Evolutionary conservation across 2,329 filamentous ascomycete species (phyloP), one percentile per base, ranked within the genome.

Genomic region (Colletotrichum musae): DNA sequence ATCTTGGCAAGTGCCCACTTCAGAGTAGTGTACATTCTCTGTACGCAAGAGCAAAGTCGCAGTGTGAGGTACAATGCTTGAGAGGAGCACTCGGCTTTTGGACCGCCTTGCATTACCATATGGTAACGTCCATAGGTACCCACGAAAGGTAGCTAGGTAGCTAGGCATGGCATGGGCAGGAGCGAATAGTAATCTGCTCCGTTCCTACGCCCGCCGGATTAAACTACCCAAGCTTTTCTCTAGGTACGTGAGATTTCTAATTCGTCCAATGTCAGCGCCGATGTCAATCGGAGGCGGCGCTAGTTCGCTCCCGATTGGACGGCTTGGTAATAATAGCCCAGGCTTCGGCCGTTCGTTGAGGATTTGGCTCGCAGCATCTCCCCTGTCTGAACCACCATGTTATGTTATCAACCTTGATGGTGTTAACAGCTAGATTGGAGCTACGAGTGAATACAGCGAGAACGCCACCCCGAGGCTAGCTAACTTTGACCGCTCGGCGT

Each of bases 221-320:
- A 47, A 48, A 36, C 32, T 36, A 12, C 32, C 52, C 64, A 68
- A 68, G 64, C 64, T 68, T 53, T 51, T 59, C 54, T 16, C 41
- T 26, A 18, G 18, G 18, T 18, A 48, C n/a, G 66, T 56, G 28
- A 68, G 61, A 65, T 68, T 65, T 68, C 66, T 65, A 65, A 68
- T 68, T 51, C 66, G 28, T 65, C 61, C 50, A 61, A 59, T 65
- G 43, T 58, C 15, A 24, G 26, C 26, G 53, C 65, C 43, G 65
- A 45, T 36, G n/a, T 12, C 32, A 43, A 54, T 68, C 61, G 66
- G 66, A 36, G 53, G 48, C 53, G 48, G 53, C 48, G 47, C 12
- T 32, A 28, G 52, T 24, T 52, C 24, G 24, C 18, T n/a, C 15
- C 58, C 59, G 26, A 64, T 45, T 10, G 26, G 45, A 24, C 26